A percentile compares a stretch with the other conserved stretches of the same genome.
phyloP scores from a whole-genome alignment of 1,139 yeast species.

The Candida neerlandica region DNA sequence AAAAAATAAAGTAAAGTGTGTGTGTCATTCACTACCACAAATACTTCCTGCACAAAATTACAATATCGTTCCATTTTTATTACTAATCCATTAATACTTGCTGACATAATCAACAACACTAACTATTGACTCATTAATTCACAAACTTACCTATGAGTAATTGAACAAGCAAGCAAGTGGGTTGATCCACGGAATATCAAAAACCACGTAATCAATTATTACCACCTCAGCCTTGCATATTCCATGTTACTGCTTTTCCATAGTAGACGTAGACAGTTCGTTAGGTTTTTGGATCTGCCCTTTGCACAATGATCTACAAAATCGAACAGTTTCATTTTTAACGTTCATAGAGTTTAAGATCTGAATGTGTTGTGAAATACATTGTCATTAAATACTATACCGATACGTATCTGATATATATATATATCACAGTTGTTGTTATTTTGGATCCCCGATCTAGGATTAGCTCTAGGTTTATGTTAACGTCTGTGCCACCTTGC shows the following conservation, averaged over 20 bases:
- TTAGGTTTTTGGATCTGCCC: no score
- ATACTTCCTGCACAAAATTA: not conserved
- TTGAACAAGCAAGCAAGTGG: not conserved
- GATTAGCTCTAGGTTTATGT: not conserved
- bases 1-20: no score
- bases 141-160: not conserved
- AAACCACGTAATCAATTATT: not conserved
- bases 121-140: not conserved
- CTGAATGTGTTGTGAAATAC: not conserved
- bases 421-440: not conserved
- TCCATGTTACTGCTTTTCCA: not conserved
- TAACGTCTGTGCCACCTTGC: no score
- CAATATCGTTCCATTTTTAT: not conserved
- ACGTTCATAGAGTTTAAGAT: conserved; percentile 1
- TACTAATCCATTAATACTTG: not conserved
- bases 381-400: not conserved
- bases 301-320: no score
- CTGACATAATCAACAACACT: not conserved
- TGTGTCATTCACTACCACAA: not conserved
- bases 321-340: not conserved
- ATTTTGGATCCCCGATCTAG: not conserved
- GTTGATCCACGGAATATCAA: no score
- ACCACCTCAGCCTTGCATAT: not conserved
- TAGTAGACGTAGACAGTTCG: no score
- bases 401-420: no score